Evolutionary conservation across 1,139 yeast species (phyloP).

Genomic region (Suhomyces yuchorum): DNA sequence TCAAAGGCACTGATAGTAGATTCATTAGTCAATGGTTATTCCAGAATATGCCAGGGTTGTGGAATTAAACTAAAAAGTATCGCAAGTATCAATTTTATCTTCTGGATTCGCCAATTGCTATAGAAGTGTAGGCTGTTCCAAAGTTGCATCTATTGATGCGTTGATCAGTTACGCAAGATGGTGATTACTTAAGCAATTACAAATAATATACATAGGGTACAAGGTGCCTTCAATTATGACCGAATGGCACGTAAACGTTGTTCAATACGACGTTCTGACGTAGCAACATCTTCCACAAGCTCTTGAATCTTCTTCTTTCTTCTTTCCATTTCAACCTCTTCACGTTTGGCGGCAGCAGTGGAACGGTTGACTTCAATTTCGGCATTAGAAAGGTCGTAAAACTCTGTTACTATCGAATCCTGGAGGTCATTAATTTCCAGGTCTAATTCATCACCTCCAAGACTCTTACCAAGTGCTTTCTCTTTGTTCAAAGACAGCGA

Average conservation of each 20-base stretch:
- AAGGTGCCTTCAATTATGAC: not conserved
- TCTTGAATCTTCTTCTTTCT: not conserved
- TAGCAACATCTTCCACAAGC: not conserved
- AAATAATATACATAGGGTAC: not conserved
- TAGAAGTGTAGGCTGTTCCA: not conserved
- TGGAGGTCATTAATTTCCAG: slow-evolving; percentile 10
- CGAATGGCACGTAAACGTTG: not conserved
- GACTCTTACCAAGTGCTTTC: not conserved
- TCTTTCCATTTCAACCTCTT: not conserved
- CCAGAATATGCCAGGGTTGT: too few relatives aligned
- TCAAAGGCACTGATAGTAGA: slow-evolving; percentile 53
- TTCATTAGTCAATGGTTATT: slow-evolving; percentile 19
- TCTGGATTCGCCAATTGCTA: not conserved
- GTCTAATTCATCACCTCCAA: slow-evolving; percentile 5
- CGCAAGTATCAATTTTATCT: not conserved
- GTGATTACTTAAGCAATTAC: not conserved
- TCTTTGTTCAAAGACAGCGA: slow-evolving; percentile 14
- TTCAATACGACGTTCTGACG: not conserved
- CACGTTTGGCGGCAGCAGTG: not conserved
- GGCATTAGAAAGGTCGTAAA: slow-evolving; percentile 25
- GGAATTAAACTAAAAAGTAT: too few relatives aligned
- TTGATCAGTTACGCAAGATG: not conserved
- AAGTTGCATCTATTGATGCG: not conserved
- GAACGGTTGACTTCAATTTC: slow-evolving; percentile 8
- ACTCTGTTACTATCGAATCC: slow-evolving; percentile 28